Base-by-base conservation (phyloP, 495 filamentous ascomycete species). In the Penicillium lividum region DNA sequence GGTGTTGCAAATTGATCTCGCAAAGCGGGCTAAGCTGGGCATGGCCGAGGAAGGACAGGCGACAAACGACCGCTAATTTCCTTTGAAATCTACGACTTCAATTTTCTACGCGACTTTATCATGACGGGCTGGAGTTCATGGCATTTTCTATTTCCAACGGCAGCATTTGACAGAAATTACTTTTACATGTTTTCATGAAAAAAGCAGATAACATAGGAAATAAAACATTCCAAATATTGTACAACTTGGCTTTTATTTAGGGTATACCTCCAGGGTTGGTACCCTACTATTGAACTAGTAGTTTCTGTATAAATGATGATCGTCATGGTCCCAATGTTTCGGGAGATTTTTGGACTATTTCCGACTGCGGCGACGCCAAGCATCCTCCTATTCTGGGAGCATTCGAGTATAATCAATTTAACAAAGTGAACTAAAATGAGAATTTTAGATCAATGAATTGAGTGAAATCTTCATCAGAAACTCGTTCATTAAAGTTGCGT, bases 21-120 rank as follows among this genome's bases (percentile, higher is more conserved):
- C 86, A 64, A 78, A 81, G 72, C 87, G 91, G 69, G 82, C 94
- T 65, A 85, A 85, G 66, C 81, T 86, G 28, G 91, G 91, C 36
- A 75, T 92, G 65, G 82, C 89, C 67, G 86, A 89, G 45, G 85
- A 93, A 73, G 74, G 94, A 54, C 88, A 86, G 63, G 92, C 95
- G 7, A 91, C 93, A 62, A 97, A 98, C 75, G 91, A 80, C 60
- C 71, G 80, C 53, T 66, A 58, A 67, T 48, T 58, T 13, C 7
- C 18, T 15, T 9, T 46, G 40, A 57, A 27, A 18, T 29, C 16
- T 38, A 38, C 49, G 38, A 40, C 47, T 27, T 22, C 51, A 31
- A 48, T 47, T 7, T 58, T 69, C 59, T 69, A 69, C 33, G 33
- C 60, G 66, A 44, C 64, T 53, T 51, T 42, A 64, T 69, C 45